Evolutionary conservation across 345 rosid species (phyloP), one percentile per base, ranked within the genome.

Genomic region (Syzygium oleosum): DNA sequence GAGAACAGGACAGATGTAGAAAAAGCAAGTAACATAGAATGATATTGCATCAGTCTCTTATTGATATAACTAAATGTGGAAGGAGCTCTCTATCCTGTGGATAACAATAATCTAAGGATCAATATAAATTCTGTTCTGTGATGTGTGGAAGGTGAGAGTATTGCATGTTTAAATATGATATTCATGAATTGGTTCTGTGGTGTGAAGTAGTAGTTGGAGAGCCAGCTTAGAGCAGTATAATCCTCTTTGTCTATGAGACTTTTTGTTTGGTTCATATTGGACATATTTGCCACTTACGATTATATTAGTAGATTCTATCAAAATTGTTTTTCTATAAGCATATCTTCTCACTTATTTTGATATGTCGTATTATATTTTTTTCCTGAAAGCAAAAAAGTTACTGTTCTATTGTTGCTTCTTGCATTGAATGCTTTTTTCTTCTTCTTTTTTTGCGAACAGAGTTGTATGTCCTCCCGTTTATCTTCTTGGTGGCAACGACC

Each of bases 391-490:
- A 65, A 65, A 31, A 54, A 58, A 4, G 41, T 54, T 85, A 19
- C 49, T 29, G 51, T 34, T 52, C 31, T 84, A 31, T 51, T 52
- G 54, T 86, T 25, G 29, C 54, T 31, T 19, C 77, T 34, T 86
- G 51, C 25, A 29, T 65, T 68, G 21, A 51, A 22, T 34, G 73
- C 84, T 25, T 51, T 53, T n/a, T 19, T 73, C 84, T 38, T 25
- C 52, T 52, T 21, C 19, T 54, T 88, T 38, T 85, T 89, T n/a
- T 61, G 59, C 63, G 77, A 86, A 46, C 88, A 97, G 99, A 86
- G 85, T 92, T 77, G 83, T 91, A 31, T 1, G 91, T 85, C 98
- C 99, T 87, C 97, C 95, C 22, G 83, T 95, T 87, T 68, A 87
- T 90, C 91, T 95, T 0, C 34, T 88, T 80, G 91, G 92, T 79